Evolutionary conservation across 1,139 yeast species (phyloP), one percentile per base, ranked within the genome.

Genomic region (Pneumocystis sp.): DNA sequence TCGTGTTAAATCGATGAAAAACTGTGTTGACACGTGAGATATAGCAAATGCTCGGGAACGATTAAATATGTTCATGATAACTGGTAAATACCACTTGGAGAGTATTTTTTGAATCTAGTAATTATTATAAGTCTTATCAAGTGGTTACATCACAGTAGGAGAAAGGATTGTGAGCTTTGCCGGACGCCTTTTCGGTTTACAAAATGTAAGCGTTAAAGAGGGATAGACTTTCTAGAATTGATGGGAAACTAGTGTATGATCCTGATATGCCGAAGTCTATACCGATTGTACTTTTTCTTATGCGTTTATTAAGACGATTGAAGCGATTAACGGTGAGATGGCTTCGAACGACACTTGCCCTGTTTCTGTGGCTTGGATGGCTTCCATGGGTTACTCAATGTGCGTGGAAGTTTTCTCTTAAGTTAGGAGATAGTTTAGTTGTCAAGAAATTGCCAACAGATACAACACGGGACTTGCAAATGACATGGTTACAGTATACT

Each of bases 51-150:
- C 75, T 82, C 90, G 67, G 99, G 99, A 1, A 87, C 96, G 39
- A 95, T 93, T 73, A 87, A 87, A 74, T 90, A 85, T 72, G 89
- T 93, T 66, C 99, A 93, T 75, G 96, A 93, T 74, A 95, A 86
- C 63, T 93, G 98, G 76, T 75, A 71, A 40, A 50, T 61, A 75
- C 68, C 17, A 1, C 6, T 5, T 31, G 31, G 17, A 19, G 7
- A 8, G 17, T 10, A 42, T 21, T 21, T 34, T 15, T 39, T 0
- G 2, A 37, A n/a, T 25, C n/a, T 25, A 59, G n/a, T 37, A 21
- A 40, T 25, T 21, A 10, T 34, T 37, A 37, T n/a, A 62, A 74
- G 77, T 76, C 77, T 93, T 63, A 78, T 85, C 71, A 96, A 89
- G 73, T 93, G 99, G 99, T 80, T 93, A 59, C 80, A 80, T 66